Percentiles rank a stretch among this genome's conserved stretches.
Evolutionary conservation across 2,329 filamentous ascomycete species (phyloP).

Genomic region (Ophiobolus disseminans): DNA sequence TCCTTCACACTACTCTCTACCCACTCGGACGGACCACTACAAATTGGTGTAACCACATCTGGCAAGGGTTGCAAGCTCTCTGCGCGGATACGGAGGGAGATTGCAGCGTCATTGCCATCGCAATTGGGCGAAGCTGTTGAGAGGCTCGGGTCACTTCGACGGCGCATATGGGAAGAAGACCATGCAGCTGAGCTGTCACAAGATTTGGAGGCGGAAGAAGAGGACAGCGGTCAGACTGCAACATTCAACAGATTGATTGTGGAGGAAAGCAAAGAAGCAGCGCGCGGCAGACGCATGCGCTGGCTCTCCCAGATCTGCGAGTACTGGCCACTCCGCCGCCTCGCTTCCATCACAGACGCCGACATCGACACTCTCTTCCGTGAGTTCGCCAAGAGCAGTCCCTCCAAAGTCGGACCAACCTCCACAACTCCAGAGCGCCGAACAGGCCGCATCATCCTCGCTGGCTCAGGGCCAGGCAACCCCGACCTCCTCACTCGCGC

Average conservation of each 20-base stretch:
- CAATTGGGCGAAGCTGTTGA: constrained; percentile 79
- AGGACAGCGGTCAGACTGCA: constrained; percentile 76
- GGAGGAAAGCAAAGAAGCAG: constrained; percentile 74
- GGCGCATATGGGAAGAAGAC: constrained; percentile 53
- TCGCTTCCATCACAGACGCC: constrained; percentile 79
- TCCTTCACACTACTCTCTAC: constrained; percentile 90
- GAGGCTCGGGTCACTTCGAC: constrained; percentile 68
- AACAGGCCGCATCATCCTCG: constrained; percentile 80
- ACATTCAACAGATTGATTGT: constrained; percentile 84
- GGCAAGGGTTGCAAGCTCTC: constrained; percentile 94
- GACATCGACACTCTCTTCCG: constrained; percentile 80
- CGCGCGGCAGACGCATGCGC: constrained; percentile 81
- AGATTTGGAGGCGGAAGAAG: constrained; percentile 59
- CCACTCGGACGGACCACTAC: constrained; percentile 86
- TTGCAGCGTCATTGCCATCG: constrained; percentile 78
- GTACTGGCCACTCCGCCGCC: constrained; percentile 89
- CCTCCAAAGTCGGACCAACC: constrained; percentile 37
- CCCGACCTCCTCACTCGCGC: constrained; percentile 88
- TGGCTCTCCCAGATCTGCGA: constrained; percentile 98
- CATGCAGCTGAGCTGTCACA: constrained; percentile 59
- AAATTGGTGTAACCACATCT: constrained; percentile 95
- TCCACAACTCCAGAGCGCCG: constrained; percentile 25
- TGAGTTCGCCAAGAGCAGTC: constrained; percentile 65
- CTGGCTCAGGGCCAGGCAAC: constrained; percentile 90
- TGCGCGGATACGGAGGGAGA: constrained; percentile 85